Evolutionary conservation across 1,139 yeast species (phyloP).

Genomic region (Blastobotrys petasosporus): DNA sequence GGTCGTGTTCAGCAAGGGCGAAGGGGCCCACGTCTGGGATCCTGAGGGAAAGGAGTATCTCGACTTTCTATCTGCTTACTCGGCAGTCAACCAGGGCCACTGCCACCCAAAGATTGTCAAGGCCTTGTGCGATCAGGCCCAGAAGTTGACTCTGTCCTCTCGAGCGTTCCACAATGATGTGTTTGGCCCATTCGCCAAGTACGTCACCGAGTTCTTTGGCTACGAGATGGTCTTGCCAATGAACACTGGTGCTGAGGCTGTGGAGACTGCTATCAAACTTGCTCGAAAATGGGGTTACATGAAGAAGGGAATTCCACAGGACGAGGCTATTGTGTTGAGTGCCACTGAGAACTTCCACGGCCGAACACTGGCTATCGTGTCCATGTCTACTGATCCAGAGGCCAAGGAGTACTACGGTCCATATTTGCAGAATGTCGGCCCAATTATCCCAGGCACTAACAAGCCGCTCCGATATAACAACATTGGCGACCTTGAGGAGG

Average conservation of each 20-base stretch:
- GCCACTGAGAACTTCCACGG: constrained; percentile 94
- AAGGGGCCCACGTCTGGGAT: constrained; percentile 96
- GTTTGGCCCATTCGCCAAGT: constrained; percentile 83
- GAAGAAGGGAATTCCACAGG: constrained; percentile 74
- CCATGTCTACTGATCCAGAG: constrained; percentile 95
- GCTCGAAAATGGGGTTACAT: constrained; percentile 98
- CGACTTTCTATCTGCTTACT: constrained; percentile 87
- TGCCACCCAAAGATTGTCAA: constrained; percentile 89
- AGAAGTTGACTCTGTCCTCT: constrained; percentile 74
- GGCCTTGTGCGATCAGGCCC: constrained; percentile 86
- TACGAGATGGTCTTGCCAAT: constrained; percentile 94
- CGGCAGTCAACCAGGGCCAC: constrained; percentile 98
- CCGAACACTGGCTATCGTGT: constrained; percentile 88
- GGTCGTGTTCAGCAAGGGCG: constrained; percentile 80
- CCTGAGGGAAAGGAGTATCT: constrained; percentile 71
- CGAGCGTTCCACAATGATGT: constrained; percentile 91
- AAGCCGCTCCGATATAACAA: constrained; percentile 38
- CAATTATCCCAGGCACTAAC: constrained; percentile 55
- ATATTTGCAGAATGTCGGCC: constrained; percentile 76
- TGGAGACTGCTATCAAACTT: constrained; percentile 86
- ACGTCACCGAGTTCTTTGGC: constrained; percentile 78
- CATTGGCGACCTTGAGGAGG: constrained; percentile 80
- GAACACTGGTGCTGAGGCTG: constrained; percentile 99
- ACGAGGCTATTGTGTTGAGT: constrained; percentile 81
- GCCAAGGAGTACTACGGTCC: constrained; percentile 91